Evolutionary conservation across 768 basidiomycete species (phyloP), one percentile per base, ranked within the genome.

Genomic region (Termitomyces heimii): DNA sequence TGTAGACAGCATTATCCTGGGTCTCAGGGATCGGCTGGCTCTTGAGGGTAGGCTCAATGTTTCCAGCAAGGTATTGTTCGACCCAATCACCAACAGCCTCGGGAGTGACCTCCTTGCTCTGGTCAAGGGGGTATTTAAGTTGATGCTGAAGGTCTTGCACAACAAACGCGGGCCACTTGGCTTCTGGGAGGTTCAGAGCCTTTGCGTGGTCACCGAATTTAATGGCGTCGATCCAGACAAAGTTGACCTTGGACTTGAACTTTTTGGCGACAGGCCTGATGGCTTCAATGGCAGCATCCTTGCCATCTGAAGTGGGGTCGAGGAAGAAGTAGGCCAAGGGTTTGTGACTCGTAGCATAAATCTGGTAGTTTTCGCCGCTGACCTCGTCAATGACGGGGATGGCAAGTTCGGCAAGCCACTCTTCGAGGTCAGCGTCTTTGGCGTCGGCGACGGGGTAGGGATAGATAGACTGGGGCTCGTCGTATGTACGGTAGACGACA

Each of bases 161-260:
- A 66, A 98, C 95, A 68, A 99, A 95, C 40, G 86, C 79, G 12
- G 97, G 97, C 94, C 94, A 98, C 65, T 88, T 88, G 64, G 84
- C 72, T 66, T 93, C 91, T 28, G 70, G 68, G 55, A 99, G 81
- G 80, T 95, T 96, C 57, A 99, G 82, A 1, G 92, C 90, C 73
- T 93, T 94, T 63, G 88, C 97, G 76, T 99, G 97, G 66, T 98
- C 96, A 65, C 83, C 84, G 65, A 94, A 99, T 71, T 94, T 94
- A 75, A 88, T 75, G 24, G 93, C 94, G 71, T 99, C 97, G 65
- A 99, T 98, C 86, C 88, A 96, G 60, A 98, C 96, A 71, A 98
- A 97, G 85, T 97, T 97, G 69, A 98, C 67, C 74, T 92, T 86
- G 65, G 85, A 81, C 74, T 91, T 93, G 79, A 83, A 84, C 68